Conservation (phyloP, 2,329 filamentous ascomycete species). For the Cucurbitaria berberidis region DNA sequence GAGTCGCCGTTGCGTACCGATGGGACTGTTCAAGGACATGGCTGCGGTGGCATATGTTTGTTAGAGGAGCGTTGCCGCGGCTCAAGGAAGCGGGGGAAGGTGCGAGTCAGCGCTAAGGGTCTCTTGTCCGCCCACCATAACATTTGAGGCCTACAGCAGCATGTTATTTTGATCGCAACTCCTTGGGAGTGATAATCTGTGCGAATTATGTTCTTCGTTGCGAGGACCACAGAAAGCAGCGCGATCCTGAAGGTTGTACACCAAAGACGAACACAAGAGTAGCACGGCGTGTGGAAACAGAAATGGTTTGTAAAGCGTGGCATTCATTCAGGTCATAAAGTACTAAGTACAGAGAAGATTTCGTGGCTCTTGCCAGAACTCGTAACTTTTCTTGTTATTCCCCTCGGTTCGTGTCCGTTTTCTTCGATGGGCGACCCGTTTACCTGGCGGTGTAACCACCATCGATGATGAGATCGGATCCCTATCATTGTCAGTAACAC, state of each 20-base stretch:
- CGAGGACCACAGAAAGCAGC: neutral
- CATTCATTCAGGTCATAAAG: conserved; percentile 24
- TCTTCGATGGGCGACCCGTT: conserved; percentile 29
- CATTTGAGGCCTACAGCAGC: neutral
- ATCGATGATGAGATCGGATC: conserved; percentile 75
- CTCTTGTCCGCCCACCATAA: neutral
- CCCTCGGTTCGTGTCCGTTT: conserved; percentile 7
- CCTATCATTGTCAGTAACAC: conserved; percentile 34
- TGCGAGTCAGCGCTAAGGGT: conserved; percentile 11
- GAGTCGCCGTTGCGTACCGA: conserved; percentile 13
- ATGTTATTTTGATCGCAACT: neutral
- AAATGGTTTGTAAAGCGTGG: neutral
- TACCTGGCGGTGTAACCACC: conserved; percentile 67
- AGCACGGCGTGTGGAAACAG: neutral
- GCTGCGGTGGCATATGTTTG: neutral
- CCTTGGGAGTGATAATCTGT: neutral
- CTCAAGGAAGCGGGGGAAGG: neutral
- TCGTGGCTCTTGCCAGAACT: neutral
- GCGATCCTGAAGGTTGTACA: neutral
- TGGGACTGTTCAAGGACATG: conserved; percentile 1
- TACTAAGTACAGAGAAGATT: conserved; percentile 24
- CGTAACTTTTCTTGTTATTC: conserved; percentile 12
- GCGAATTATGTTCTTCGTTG: neutral
- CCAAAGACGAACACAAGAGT: neutral
- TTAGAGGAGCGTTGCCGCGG: conserved; percentile 20